Percentiles rank a stretch among this genome's conserved stretches.
phyloP scores from a whole-genome alignment of 176 grass and related monocot genomes.

The Zea luxurians region DNA sequence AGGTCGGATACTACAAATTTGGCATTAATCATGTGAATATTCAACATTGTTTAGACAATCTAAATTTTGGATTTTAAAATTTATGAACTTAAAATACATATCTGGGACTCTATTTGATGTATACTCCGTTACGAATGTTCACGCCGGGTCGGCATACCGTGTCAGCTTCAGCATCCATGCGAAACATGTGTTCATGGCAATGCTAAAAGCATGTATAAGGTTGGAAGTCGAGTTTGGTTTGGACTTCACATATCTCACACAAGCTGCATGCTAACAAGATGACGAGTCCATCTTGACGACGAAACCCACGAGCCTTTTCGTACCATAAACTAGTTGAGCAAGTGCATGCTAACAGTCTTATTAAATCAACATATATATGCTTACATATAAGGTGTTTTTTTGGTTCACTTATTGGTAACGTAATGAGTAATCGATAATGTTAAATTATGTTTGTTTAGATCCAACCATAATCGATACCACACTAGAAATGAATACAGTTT shows the following conservation, averaged over 20 bases:
- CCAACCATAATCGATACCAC: too few species aligned
- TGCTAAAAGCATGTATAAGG: constrained; percentile 11
- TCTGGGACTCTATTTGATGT: not conserved
- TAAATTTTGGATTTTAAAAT: too few species aligned
- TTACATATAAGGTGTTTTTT: too few species aligned
- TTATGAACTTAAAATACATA: too few species aligned
- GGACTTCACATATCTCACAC: constrained; percentile 1
- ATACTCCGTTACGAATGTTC: not conserved
- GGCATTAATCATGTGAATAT: too few species aligned
- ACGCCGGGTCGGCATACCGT: not conserved
- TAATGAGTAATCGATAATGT: too few species aligned
- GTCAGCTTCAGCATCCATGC: not conserved
- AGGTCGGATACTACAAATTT: too few species aligned
- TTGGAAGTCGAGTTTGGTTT: constrained; percentile 20
- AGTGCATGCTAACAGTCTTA: not conserved
- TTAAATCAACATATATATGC: not conserved
- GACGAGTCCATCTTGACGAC: not conserved
- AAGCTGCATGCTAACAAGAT: not conserved
- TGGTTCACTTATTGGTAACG: too few species aligned
- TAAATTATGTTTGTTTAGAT: too few species aligned
- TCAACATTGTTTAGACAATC: too few species aligned
- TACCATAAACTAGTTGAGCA: not conserved
- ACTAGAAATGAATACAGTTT: too few species aligned
- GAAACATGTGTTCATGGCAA: not conserved
- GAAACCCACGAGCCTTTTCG: not conserved